These are phyloP conservation scores for Penicillium bovifimosum DNA, from an alignment of 495 filamentous ascomycete genomes.

Conservation along the genomic window DNA sequence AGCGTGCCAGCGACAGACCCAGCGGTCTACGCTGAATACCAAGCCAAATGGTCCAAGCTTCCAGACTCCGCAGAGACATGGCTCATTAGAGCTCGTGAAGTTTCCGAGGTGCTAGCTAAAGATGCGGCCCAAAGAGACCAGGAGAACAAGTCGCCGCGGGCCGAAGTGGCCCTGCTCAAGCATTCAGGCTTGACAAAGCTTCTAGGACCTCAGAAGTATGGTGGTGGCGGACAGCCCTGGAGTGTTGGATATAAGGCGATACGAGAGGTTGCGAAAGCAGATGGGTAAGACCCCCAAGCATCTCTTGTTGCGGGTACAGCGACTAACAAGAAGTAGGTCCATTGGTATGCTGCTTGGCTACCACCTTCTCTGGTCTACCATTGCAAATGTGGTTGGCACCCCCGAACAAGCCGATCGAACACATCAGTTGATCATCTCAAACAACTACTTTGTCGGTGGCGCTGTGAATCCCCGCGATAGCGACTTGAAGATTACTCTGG, in stretches of 20 bases:
- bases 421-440: slow-evolving; percentile 47
- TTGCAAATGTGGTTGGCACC: slow-evolving; percentile 50
- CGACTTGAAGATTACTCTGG: slow-evolving; percentile 48
- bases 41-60: slow-evolving; percentile 40
- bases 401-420: slow-evolving; percentile 49
- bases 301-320: not conserved
- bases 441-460: slow-evolving; percentile 59
- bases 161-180: slow-evolving; percentile 53
- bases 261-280: slow-evolving; percentile 52
- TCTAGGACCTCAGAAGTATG: slow-evolving; percentile 49
- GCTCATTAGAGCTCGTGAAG: slow-evolving; percentile 48
- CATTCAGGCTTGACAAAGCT: slow-evolving; percentile 51
- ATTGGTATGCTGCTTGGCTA: slow-evolving; percentile 57
- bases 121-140: slow-evolving; percentile 50
- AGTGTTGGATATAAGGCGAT: slow-evolving; percentile 51
- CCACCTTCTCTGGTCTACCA: slow-evolving; percentile 56
- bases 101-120: slow-evolving; percentile 45
- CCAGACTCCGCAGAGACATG: slow-evolving; percentile 43
- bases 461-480: slow-evolving; percentile 58
- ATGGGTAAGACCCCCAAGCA: slow-evolving; percentile 37
- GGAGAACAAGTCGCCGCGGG: slow-evolving; percentile 51
- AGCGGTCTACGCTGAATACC: slow-evolving; percentile 43
- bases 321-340: slow-evolving; percentile 22
- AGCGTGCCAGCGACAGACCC: slow-evolving; percentile 41
- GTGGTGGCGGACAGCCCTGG: slow-evolving; percentile 55